phyloP scores from a whole-genome alignment of 2,329 filamentous ascomycete species.

The Sphaerostilbella broomeana region DNA sequence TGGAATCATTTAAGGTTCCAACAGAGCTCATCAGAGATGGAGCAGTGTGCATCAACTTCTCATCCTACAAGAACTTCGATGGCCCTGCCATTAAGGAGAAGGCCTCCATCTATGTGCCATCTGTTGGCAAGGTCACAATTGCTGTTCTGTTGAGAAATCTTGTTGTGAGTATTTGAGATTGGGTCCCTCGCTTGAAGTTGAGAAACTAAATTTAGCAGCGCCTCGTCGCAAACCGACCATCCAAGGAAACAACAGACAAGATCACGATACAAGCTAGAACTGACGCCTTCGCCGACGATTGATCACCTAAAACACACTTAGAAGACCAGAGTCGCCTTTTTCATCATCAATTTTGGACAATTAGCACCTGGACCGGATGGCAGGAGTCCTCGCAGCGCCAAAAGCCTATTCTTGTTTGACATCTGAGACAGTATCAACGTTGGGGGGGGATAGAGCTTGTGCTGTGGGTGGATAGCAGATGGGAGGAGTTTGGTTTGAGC shows the following conservation, averaged over 20 bases:
- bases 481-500: no score
- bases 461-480: no score
- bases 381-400: no score
- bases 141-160: conserved; percentile 84
- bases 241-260: conserved; percentile 31
- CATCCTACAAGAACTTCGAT: conserved; percentile 89
- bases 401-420: no score
- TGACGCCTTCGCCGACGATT: conserved; percentile 35
- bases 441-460: no score
- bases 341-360: no score
- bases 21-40: conserved; percentile 77
- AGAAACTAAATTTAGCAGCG: conserved; percentile 33
- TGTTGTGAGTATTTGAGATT: conserved; percentile 53
- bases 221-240: conserved; percentile 44
- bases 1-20: conserved; percentile 83
- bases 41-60: conserved; percentile 98
- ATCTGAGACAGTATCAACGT: no score
- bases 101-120: conserved; percentile 93
- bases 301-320: conserved; percentile 1
- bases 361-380: no score
- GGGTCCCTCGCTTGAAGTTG: not conserved
- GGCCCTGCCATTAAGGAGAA: conserved; percentile 83
- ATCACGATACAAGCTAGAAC: conserved; percentile 32
- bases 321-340: no score
- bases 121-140: conserved; percentile 96